phyloP scores from a whole-genome alignment of 306 rosid species.

The Lathyrus sativus region DNA sequence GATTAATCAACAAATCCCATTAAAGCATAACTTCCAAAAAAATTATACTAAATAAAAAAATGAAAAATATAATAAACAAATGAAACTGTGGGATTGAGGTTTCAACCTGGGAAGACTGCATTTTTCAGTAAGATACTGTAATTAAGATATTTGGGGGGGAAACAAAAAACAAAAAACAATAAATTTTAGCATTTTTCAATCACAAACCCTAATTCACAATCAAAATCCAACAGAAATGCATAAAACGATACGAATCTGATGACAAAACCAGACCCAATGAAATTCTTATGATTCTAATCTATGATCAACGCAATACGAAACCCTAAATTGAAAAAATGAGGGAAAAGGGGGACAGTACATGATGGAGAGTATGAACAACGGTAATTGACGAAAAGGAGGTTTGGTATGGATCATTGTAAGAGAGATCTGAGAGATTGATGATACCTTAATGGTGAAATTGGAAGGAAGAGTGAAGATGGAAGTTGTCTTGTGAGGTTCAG shows the following conservation, averaged over 20 bases:
- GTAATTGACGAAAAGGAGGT: background rate
- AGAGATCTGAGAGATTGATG: background rate
- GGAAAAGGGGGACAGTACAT: background rate
- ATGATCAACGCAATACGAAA: background rate
- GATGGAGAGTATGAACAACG: background rate
- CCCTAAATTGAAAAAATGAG: constrained; percentile 4
- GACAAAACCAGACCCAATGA: constrained; percentile 10
- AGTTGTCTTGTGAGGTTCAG: constrained; percentile 13
- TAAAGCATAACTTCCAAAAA: background rate
- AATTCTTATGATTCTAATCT: background rate
- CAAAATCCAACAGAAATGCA: constrained; percentile 8
- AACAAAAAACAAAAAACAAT: background rate
- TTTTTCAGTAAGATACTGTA: constrained; percentile 45
- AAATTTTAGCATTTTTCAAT: background rate
- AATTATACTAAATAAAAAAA: background rate
- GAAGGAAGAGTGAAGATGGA: constrained; percentile 12
- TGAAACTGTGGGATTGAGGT: constrained; percentile 35
- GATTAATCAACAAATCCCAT: constrained; percentile 11
- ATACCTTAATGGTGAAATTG: constrained; percentile 3
- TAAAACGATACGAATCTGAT: background rate
- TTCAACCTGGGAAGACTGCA: constrained; percentile 51
- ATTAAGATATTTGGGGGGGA: constrained; percentile 29
- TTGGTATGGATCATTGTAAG: no score
- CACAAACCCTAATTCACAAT: constrained; percentile 2
- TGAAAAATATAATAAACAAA: background rate